Evolutionary conservation across 768 basidiomycete species (phyloP).

Genomic region (Suillus plorans): DNA sequence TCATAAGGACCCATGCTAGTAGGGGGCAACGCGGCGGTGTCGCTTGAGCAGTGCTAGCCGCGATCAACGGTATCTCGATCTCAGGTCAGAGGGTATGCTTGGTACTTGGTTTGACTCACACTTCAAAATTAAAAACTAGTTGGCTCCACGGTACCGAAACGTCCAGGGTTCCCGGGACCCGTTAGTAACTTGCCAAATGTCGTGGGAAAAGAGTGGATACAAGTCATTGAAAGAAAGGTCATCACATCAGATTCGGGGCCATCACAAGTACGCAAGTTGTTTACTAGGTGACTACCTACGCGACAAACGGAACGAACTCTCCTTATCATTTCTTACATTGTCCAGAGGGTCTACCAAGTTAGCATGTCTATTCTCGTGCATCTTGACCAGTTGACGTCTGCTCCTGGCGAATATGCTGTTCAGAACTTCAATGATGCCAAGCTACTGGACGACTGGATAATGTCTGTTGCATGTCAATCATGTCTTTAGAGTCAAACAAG

Average conservation of each 20-base stretch:
- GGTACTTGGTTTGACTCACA: no score
- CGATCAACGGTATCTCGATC: no score
- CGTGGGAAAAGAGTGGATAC: not conserved
- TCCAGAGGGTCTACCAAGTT: not conserved
- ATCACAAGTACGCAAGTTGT: not conserved
- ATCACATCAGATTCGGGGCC: not conserved
- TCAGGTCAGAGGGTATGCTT: no score
- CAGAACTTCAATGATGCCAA: conserved; percentile 4
- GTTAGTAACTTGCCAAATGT: not conserved
- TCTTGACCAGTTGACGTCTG: not conserved
- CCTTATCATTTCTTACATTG: not conserved
- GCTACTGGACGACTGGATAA: not conserved
- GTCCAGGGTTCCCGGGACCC: no score
- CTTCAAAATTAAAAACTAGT: no score
- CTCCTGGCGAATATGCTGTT: conserved; percentile 1
- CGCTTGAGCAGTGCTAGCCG: no score
- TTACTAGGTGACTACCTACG: not conserved
- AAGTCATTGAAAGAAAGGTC: not conserved
- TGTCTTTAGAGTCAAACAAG: not conserved
- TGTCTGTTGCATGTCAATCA: not conserved
- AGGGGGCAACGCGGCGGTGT: no score
- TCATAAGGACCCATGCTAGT: no score
- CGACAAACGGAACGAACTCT: not conserved
- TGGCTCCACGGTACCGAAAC: no score
- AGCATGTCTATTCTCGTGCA: conserved; percentile 3